phyloP scores from a whole-genome alignment of 805 yeast species.

The Starmerella apicola region DNA sequence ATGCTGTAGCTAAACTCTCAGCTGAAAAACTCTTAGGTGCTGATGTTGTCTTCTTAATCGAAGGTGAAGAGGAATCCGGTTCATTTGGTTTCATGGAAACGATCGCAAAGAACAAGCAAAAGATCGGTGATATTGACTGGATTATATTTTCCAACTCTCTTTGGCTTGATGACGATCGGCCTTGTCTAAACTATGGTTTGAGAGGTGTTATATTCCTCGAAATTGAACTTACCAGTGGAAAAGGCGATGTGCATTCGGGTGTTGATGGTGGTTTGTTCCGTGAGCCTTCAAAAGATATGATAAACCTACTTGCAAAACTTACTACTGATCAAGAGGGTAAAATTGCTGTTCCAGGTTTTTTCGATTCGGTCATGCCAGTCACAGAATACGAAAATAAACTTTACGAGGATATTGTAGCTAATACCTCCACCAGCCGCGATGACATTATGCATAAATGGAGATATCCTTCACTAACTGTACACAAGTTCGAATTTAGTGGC shows the following conservation, averaged over 20 bases:
- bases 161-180: conserved; percentile 82
- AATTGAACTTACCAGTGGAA: conserved; percentile 56
- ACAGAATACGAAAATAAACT: conserved; percentile 44
- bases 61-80: conserved; percentile 94
- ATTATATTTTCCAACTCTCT: conserved; percentile 78
- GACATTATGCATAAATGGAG: conserved; percentile 76
- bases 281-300: conserved; percentile 81
- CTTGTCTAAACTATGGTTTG: conserved; percentile 87
- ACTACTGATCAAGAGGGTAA: conserved; percentile 40
- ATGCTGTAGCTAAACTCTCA: conserved; percentile 65
- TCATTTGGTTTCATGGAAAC: conserved; percentile 71
- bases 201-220: conserved; percentile 80
- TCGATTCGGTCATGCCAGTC: conserved; percentile 51
- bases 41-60: conserved; percentile 74
- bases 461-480: conserved; percentile 77
- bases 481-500: conserved; percentile 74
- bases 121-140: conserved; percentile 77
- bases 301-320: conserved; percentile 56
- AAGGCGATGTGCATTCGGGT: conserved; percentile 89
- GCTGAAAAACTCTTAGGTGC: conserved; percentile 40
- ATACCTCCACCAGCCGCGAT: conserved; percentile 27
- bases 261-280: conserved; percentile 85
- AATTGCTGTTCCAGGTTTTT: conserved; percentile 55
- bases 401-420: conserved; percentile 46
- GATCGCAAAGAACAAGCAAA: conserved; percentile 33